Conservation (phyloP, 2,329 filamentous ascomycete species). For the Sordariomycetes sp. region DNA sequence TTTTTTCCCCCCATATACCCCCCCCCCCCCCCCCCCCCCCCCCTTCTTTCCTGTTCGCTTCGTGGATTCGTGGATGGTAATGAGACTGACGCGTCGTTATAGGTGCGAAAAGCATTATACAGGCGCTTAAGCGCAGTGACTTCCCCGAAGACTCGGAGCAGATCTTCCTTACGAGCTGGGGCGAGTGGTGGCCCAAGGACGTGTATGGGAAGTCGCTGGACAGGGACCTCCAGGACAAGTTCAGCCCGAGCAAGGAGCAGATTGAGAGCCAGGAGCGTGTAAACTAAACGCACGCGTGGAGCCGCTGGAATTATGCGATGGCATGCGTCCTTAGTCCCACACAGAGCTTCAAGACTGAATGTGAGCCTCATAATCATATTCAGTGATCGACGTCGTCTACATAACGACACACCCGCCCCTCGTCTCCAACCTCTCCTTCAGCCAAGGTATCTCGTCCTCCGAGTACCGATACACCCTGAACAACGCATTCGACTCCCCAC, state of each 20-base stretch:
- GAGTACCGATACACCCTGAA: slow-evolving; percentile 15
- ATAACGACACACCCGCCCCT: neutral
- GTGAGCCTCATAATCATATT: no score
- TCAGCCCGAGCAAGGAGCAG: slow-evolving; percentile 30
- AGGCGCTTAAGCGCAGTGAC: slow-evolving; percentile 28
- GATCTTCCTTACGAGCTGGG: slow-evolving; percentile 42
- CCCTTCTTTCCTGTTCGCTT: neutral
- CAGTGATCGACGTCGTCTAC: neutral
- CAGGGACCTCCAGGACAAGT: slow-evolving; percentile 34
- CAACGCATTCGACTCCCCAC: slow-evolving; percentile 15
- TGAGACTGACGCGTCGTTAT: neutral
- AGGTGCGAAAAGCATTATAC: slow-evolving; percentile 31
- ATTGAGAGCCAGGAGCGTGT: slow-evolving; percentile 29
- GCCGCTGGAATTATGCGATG: no score
- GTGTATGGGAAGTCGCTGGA: slow-evolving; percentile 26
- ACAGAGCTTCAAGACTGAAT: no score
- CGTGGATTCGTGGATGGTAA: slow-evolving; percentile 7
- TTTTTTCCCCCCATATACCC: no score
- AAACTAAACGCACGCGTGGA: neutral
- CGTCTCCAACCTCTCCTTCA: slow-evolving; percentile 4
- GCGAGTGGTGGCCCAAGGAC: slow-evolving; percentile 38
- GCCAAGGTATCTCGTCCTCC: slow-evolving; percentile 14
- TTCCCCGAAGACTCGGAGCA: slow-evolving; percentile 35
- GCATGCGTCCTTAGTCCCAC: no score
- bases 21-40: no score